These are phyloP conservation scores for Talaromyces islandicus DNA, from an alignment of 2,329 filamentous ascomycete species.

Conservation along the genomic window DNA sequence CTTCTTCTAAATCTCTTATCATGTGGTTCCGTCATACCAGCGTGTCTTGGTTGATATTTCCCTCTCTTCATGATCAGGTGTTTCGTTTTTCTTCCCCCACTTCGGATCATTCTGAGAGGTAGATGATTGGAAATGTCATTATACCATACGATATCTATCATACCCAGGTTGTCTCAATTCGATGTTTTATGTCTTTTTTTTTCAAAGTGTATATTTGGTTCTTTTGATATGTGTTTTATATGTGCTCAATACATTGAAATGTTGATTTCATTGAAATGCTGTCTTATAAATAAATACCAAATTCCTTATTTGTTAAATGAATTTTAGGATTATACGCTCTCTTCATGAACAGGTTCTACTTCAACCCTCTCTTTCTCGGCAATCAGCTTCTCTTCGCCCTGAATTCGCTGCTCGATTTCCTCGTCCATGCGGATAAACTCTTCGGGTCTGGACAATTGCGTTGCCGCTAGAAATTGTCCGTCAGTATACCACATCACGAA, in stretches of 20 bases:
- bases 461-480: constrained; percentile 12
- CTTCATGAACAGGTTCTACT: constrained; percentile 1
- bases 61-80: not conserved
- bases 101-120: not conserved
- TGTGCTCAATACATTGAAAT: not conserved
- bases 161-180: not conserved
- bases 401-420: constrained; percentile 10
- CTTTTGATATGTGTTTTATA: not conserved
- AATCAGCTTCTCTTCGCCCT: constrained; percentile 6
- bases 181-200: not conserved
- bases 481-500: not conserved
- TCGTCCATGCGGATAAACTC: constrained; percentile 16
- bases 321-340: not conserved
- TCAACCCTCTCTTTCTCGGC: not conserved
- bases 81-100: not conserved
- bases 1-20: not conserved
- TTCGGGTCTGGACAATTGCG: constrained; percentile 15
- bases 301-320: too few relatives aligned
- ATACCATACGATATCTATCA: not conserved
- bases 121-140: not conserved
- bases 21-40: not conserved
- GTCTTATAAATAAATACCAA: too few relatives aligned
- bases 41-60: not conserved
- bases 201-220: not conserved
- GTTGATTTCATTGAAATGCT: too few relatives aligned